Evolutionary conservation across 441 rosid genomes (phyloP).

Genomic region (Francoa sonchifolia): DNA sequence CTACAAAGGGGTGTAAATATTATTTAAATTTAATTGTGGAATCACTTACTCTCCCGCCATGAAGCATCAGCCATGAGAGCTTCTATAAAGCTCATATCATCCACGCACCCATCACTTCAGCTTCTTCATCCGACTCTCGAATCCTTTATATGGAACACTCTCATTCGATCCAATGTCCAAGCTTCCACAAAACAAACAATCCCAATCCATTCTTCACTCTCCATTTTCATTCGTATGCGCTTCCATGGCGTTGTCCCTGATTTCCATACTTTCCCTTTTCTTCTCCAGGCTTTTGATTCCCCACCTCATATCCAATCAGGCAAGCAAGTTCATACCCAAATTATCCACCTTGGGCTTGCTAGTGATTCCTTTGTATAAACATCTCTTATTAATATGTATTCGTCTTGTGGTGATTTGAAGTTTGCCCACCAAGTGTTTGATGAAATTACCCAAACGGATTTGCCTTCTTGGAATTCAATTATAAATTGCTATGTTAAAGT

Average conservation of each 20-base stretch:
- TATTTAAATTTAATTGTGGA: too few species aligned
- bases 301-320: conserved; percentile 24
- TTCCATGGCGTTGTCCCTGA: conserved; percentile 29
- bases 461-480: conserved; percentile 32
- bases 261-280: conserved; percentile 52
- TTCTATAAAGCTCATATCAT: too few species aligned
- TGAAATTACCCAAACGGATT: conserved; percentile 23
- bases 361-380: conserved; percentile 43
- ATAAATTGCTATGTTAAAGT: conserved; percentile 28
- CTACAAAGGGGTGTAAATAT: too few species aligned
- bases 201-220: too few species aligned
- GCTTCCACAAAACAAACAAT: too few species aligned
- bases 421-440: conserved; percentile 35
- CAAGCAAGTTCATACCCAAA: conserved; percentile 29
- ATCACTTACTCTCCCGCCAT: too few species aligned
- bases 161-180: too few species aligned
- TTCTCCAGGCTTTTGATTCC: conserved; percentile 45
- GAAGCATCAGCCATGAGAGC: too few species aligned
- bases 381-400: conserved; percentile 29
- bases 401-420: conserved; percentile 23
- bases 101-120: too few species aligned
- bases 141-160: too few species aligned
- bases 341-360: conserved; percentile 40
- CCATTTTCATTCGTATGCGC: too few species aligned
- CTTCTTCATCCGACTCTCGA: too few species aligned